Base-by-base conservation (phyloP, 2,329 filamentous ascomycete genomes). In the Pochonia chlamydosporia region DNA sequence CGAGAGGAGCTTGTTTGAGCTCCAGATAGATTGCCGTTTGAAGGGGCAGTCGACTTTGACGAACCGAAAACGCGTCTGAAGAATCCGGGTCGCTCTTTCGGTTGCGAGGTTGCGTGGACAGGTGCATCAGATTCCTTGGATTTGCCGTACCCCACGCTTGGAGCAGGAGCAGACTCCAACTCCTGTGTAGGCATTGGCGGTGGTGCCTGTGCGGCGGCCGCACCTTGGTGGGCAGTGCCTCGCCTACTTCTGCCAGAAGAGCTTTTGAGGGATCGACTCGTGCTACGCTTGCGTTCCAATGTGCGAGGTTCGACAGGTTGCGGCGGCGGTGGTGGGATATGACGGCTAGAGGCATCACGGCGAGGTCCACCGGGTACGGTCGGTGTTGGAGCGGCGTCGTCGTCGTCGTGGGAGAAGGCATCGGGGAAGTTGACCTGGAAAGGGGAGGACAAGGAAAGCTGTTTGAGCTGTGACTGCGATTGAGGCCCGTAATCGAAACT, bases 11-110 rank as follows among this genome's bases (percentile, higher is more conserved):
- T 36, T 14, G 24, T 25, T 21, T 45, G 49, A 26, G 35, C 5
- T 36, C 16, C 18, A 2, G 30, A 18, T 23, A 10, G 46, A 40
- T 23, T 46, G 40, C 30, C 16, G 48, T 47, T 40, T 46, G 16
- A 24, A 33, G 30, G 7, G 24, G 31, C 20, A 20, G 13, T 73
- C 42, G 68, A 77, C 61, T 78, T 87, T 30, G 86, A 81, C 9
- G 84, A 86, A 39, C 74, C 88, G 71, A 97, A 97, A 33, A 97
- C 87, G 53, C 92, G 82, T 57, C 89, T 83, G 72, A 97, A 97
- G 72, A 99, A 97, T 18, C 93, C 91, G 8, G 81, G 87, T 48
- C 83, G 82, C 59, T 89, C 84, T 61, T 86, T 88, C 44, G 73
- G 63, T 48, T 66, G 67, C 57, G 71, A 55, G 65, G 70, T 52